A percentile compares a stretch with the other conserved stretches of the same genome.
phyloP scores from a whole-genome alignment of 2,329 filamentous ascomycete genomes.

The Colletotrichum graminicola region DNA sequence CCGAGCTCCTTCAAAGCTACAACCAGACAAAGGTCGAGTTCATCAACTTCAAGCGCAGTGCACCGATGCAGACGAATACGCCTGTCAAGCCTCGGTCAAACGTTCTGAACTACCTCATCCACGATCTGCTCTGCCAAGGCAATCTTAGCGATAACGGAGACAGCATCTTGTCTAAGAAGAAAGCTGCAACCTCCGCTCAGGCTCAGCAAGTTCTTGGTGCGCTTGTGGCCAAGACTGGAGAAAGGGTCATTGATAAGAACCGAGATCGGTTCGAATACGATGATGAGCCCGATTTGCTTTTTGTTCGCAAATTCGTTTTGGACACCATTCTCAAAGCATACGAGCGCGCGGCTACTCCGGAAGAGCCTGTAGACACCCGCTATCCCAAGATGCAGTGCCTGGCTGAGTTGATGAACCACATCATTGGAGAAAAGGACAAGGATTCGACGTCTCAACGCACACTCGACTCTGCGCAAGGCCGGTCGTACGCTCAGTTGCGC shows the following conservation, averaged over 20 bases:
- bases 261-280: conserved; percentile 74
- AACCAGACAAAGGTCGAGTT: conserved; percentile 97
- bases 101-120: conserved; percentile 93
- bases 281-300: conserved; percentile 85
- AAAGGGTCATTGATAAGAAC: conserved; percentile 72
- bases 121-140: conserved; percentile 75
- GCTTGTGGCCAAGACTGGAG: conserved; percentile 87
- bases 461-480: conserved; percentile 52
- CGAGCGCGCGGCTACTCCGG: conserved; percentile 84
- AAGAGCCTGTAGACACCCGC: conserved; percentile 84
- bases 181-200: conserved; percentile 84
- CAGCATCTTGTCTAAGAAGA: conserved; percentile 84
- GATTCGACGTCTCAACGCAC: conserved; percentile 56
- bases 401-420: conserved; percentile 91
- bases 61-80: conserved; percentile 84
- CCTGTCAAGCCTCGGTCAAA: conserved; percentile 94
- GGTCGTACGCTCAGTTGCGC: conserved; percentile 85
- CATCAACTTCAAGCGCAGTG: conserved; percentile 97
- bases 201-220: conserved; percentile 89
- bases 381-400: conserved; percentile 90
- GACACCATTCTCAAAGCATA: conserved; percentile 94
- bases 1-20: conserved; percentile 91
- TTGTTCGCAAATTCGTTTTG: conserved; percentile 93
- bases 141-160: conserved; percentile 77
- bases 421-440: conserved; percentile 85